These are phyloP conservation scores for Hypseocharis bilobata DNA, from an alignment of 441 rosid genomes.

Conservation along the genomic window DNA sequence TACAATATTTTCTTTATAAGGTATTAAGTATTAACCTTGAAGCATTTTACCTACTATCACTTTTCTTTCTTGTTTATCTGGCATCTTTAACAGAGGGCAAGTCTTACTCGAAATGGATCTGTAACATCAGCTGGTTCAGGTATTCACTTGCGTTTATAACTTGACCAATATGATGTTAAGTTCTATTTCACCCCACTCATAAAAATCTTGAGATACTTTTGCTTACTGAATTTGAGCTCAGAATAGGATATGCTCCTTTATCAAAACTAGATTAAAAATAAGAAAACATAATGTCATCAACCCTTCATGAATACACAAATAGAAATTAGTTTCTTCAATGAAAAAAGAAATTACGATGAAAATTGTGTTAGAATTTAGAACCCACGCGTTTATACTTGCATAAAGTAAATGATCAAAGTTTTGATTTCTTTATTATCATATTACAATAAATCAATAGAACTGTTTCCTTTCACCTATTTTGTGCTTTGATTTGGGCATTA, in stretches of 20 bases:
- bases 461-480: not conserved
- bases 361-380: not conserved
- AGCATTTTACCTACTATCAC: conserved; percentile 9
- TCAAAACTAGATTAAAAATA: not conserved
- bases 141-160: conserved; percentile 17
- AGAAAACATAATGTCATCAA: not conserved
- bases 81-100: conserved; percentile 35
- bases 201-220: not conserved
- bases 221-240: not conserved
- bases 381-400: not conserved
- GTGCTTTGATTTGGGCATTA: not conserved
- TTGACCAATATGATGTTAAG: conserved; percentile 1
- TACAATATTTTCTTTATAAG: not conserved
- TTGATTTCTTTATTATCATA: not conserved
- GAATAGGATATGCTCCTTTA: not conserved
- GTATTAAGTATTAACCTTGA: conserved; percentile 3
- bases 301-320: no score
- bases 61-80: conserved; percentile 6
- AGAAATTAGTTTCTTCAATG: not conserved
- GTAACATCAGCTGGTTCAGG: conserved; percentile 52
- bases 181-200: not conserved
- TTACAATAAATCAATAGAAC: not conserved
- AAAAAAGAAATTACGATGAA: not conserved
- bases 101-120: conserved; percentile 45
- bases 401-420: not conserved